phyloP scores from a whole-genome alignment of 306 rosid genomes.

The Trifolium fragiferum region DNA sequence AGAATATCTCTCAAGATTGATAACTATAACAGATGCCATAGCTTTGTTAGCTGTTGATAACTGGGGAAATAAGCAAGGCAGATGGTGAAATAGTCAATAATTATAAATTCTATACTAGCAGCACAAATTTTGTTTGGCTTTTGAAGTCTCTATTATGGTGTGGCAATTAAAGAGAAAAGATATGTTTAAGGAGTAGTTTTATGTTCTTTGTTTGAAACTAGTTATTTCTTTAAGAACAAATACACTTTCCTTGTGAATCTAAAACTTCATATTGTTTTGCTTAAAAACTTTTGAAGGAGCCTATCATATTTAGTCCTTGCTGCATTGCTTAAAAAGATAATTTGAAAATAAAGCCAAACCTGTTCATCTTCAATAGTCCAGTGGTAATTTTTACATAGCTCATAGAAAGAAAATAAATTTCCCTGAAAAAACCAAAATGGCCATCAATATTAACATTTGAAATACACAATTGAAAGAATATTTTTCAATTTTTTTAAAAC shows the following conservation, averaged over 20 bases:
- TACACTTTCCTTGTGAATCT: constrained; percentile 15
- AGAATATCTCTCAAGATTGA: no score
- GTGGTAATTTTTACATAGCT: constrained; percentile 81
- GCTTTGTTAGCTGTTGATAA: constrained; percentile 5
- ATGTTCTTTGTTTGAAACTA: not conserved
- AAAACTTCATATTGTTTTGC: not conserved
- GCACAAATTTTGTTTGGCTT: constrained; percentile 11
- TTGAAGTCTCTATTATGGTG: constrained; percentile 18
- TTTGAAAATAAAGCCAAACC: constrained; percentile 51
- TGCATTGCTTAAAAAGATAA: constrained; percentile 33
- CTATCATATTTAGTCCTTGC: not conserved
- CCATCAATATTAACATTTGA: constrained; percentile 38
- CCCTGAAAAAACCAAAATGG: constrained; percentile 63
- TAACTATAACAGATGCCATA: no score
- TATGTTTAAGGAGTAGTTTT: not conserved
- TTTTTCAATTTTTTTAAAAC: constrained; percentile 5
- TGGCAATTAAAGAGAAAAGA: not conserved
- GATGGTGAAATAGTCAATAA: constrained; percentile 6
- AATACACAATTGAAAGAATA: constrained; percentile 29
- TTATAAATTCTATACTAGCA: constrained; percentile 13
- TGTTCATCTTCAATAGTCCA: constrained; percentile 90
- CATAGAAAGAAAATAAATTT: constrained; percentile 79
- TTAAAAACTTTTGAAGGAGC: no score
- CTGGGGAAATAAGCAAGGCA: not conserved
- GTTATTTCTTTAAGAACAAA: constrained; percentile 16